Evolutionary conservation across 176 grass and related monocot genomes (phyloP).

Genomic region (Cenchrus purpureus): DNA sequence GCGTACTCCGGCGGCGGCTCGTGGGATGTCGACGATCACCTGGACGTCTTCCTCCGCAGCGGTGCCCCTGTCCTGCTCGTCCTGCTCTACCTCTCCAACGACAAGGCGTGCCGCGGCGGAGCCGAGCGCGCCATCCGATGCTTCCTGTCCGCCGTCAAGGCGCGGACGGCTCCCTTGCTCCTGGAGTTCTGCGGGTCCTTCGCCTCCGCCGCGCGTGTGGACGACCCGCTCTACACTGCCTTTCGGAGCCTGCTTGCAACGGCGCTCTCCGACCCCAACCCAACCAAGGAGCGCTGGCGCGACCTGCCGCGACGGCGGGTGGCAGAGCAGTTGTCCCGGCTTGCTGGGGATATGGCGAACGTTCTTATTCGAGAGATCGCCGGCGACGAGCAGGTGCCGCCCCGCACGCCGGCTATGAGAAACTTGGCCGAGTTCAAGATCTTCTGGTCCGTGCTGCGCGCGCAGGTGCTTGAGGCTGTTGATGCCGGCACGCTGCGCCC

Average conservation of each 20-base stretch:
- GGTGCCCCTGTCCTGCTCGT: conserved; percentile 41
- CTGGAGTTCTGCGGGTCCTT: conserved; percentile 54
- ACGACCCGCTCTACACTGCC: conserved; percentile 36
- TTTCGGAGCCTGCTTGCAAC: conserved; percentile 36
- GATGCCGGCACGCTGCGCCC: no score
- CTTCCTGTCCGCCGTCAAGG: conserved; percentile 21
- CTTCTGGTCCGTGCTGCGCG: conserved; percentile 40
- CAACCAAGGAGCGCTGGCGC: not conserved
- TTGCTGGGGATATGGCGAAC: conserved; percentile 42
- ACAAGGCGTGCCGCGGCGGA: not conserved
- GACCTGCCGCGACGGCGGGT: not conserved
- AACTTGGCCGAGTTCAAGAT: conserved; percentile 46
- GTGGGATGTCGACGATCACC: conserved; percentile 12
- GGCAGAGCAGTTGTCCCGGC: conserved; percentile 38
- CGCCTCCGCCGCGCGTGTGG: not conserved
- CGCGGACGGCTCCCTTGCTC: conserved; percentile 36
- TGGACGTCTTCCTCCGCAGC: conserved; percentile 45
- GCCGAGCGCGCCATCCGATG: conserved; percentile 49
- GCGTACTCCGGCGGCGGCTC: no score
- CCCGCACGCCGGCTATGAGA: not conserved
- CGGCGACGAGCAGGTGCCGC: not conserved
- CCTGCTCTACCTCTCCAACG: conserved; percentile 48
- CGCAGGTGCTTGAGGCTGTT: not conserved
- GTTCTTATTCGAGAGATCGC: conserved; percentile 33
- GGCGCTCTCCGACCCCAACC: conserved; percentile 5